Base-by-base conservation (phyloP, 2,329 filamentous ascomycete species). In the Fusarium sp. region DNA sequence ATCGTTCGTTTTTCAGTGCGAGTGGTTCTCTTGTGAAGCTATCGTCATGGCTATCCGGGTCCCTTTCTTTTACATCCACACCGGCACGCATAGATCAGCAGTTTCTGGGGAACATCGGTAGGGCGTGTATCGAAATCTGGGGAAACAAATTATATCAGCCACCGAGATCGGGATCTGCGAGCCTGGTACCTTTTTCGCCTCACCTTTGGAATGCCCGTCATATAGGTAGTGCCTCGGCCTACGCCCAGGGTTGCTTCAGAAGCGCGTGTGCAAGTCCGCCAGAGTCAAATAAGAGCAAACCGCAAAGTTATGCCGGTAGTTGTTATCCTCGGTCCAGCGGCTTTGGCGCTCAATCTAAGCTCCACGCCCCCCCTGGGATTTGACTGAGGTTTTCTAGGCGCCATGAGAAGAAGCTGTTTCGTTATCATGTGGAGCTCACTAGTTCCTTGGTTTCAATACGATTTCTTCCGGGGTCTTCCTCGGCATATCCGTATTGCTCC, bases 241-340 rank as follows among this genome's bases (percentile, higher is more conserved):
- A 67, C 61, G 32, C 44, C 61, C 45, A 53, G 60, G 27, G 49
- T 59, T 65, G 59, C 58, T 20, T 50, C 61, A 59, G 41, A 40
- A n/a, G 30, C 32, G 55, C 44, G 55, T 53, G 60, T 44, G 45
- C 17, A 30, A 50, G 33, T 48, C 23, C 33, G 17, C 32, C 26
- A 59, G 38, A 48, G 40, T 23, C 46, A 58, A 56, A 60, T 48
- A 58, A 52, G 38, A 69, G 18, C 44, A 41, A 55, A 45, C 49
- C 38, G n/a, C 37, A 37, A 52, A 33, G 44, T 40, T 30, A 60
- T 49, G 59, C 67, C 69, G 73, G 71, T 57, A 75, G 67, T 69
- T 59, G 61, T 38, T 46, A 40, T 56, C 60, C 61, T 75, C 73
- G 73, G 73, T 26, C 64, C 67, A 76, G 69, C 64, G 73, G 73